Conservation (phyloP, 305 asterid species). For the Fraxinus baroniana region DNA sequence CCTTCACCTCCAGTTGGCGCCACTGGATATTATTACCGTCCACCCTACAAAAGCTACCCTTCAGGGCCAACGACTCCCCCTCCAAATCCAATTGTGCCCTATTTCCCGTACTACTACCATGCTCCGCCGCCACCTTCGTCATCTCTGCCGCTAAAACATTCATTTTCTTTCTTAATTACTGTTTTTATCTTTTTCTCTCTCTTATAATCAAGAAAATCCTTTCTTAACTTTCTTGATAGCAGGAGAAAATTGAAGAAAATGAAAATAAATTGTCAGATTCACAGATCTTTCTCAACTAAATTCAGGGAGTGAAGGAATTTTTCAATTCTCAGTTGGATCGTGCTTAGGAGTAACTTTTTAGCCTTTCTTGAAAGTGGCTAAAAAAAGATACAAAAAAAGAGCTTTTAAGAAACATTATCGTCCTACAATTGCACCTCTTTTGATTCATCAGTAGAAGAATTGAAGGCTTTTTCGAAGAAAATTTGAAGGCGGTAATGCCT, state of each 20-base stretch:
- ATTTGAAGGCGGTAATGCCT: not conserved
- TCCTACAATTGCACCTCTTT: slow-evolving; percentile 1
- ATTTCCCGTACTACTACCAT: slow-evolving; percentile 70
- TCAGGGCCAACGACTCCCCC: slow-evolving; percentile 76
- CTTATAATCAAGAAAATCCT: slow-evolving; percentile 20
- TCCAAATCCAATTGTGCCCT: slow-evolving; percentile 85
- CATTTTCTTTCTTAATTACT: slow-evolving; percentile 27
- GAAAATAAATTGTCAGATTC: slow-evolving; percentile 41
- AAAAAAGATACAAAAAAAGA: too few species aligned
- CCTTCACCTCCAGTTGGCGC: slow-evolving; percentile 38
- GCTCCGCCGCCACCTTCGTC: slow-evolving; percentile 59
- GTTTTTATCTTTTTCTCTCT: slow-evolving; percentile 21
- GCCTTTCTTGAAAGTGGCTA: not conserved
- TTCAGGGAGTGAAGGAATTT: not conserved
- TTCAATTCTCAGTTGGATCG: not conserved
- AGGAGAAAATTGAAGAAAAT: slow-evolving; percentile 3
- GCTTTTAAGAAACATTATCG: not conserved
- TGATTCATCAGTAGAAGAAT: slow-evolving; percentile 20
- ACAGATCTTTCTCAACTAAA: slow-evolving; percentile 39
- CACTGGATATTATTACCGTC: slow-evolving; percentile 32
- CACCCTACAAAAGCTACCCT: slow-evolving; percentile 41
- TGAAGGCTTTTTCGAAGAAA: slow-evolving; percentile 22
- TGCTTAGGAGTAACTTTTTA: not conserved
- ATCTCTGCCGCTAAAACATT: slow-evolving; percentile 21
- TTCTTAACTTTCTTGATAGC: not conserved